Conservation (phyloP, 2,329 filamentous ascomycete genomes). For the Calonectria ilicicola region DNA sequence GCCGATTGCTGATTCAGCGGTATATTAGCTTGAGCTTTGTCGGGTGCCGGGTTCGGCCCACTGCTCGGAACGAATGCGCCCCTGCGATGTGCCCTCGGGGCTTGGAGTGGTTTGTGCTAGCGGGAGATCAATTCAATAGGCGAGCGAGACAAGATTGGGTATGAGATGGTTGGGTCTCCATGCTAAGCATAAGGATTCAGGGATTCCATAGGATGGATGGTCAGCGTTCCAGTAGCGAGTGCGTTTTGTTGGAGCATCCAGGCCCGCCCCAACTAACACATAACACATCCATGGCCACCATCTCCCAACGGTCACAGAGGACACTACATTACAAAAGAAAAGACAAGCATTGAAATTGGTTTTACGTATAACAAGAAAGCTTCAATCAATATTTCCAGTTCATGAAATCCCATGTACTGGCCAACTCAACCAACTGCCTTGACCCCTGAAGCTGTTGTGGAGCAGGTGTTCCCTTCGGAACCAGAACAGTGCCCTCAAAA, state of each 20-base stretch:
- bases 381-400: background rate
- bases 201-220: background rate
- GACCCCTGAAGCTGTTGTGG: background rate
- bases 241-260: background rate
- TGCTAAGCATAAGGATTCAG: background rate
- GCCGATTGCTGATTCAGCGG: slow-evolving; percentile 36
- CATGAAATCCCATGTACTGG: background rate
- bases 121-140: background rate
- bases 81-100: background rate
- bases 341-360: background rate
- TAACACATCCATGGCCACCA: background rate
- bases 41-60: background rate
- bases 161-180: background rate
- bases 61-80: background rate
- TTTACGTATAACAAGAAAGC: background rate
- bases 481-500: background rate
- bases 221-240: background rate
- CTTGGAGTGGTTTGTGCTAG: slow-evolving; percentile 5
- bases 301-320: background rate
- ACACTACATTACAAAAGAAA: background rate
- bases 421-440: background rate
- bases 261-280: background rate
- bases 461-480: background rate
- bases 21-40: background rate
- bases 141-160: background rate